A percentile compares a stretch with the other conserved stretches of the same genome.
These are phyloP conservation scores for Tetrastigma voinierianum DNA, from an alignment of 164 flowering plant species.

Conservation along the genomic window DNA sequence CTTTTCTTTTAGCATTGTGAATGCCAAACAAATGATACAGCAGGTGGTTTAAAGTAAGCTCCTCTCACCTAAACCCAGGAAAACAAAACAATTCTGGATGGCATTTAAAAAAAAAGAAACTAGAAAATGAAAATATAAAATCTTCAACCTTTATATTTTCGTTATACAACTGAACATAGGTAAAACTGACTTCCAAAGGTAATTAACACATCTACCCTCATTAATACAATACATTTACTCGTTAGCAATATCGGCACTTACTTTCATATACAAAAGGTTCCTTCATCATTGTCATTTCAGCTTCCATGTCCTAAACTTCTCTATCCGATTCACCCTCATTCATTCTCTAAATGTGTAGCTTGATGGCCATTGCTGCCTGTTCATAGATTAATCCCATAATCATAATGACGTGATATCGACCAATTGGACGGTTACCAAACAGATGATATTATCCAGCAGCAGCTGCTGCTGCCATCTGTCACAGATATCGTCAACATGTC, in stretches of 20 bases:
- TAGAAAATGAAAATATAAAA: not conserved
- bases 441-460: slow-evolving; percentile 87
- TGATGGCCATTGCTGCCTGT: slow-evolving; percentile 66
- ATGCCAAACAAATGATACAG: too few species aligned
- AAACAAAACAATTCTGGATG: too few species aligned
- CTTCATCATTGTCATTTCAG: slow-evolving; percentile 97
- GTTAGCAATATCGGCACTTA: slow-evolving; percentile 36
- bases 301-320: slow-evolving; percentile 93
- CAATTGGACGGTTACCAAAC: slow-evolving; percentile 93
- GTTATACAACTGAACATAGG: too few species aligned
- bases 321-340: slow-evolving; percentile 97
- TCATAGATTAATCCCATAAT: slow-evolving; percentile 90
- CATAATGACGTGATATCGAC: slow-evolving; percentile 82
- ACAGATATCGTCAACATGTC: slow-evolving; percentile 96
- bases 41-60: too few species aligned
- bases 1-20: too few species aligned
- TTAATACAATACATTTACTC: too few species aligned
- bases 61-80: too few species aligned
- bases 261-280: slow-evolving; percentile 94
- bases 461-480: slow-evolving; percentile 95
- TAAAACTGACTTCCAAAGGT: too few species aligned
- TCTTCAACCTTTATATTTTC: too few species aligned
- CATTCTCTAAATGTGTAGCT: slow-evolving; percentile 65
- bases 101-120: not conserved
- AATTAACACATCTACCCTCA: too few species aligned